Conservation (phyloP, 75 land plant species). For the Sequoiadendron giganteum region DNA sequence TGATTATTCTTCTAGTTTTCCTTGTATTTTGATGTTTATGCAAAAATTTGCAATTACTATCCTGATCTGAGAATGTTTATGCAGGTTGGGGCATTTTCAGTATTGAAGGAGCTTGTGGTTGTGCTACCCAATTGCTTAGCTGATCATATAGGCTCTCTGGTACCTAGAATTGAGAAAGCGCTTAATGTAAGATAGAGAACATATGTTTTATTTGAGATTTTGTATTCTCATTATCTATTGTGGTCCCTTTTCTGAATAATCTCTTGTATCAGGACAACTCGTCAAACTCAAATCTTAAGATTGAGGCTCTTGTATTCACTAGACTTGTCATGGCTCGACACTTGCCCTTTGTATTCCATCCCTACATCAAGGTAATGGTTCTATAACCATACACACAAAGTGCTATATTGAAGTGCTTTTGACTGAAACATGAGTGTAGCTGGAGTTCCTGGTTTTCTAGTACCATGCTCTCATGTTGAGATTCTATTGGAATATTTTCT, state of each 20-base stretch:
- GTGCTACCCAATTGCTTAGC: conserved; percentile 96
- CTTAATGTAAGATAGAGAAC: conserved; percentile 61
- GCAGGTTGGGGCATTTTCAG: conserved; percentile 99
- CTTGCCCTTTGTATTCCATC: conserved; percentile 90
- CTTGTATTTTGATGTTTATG: background rate
- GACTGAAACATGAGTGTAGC: background rate
- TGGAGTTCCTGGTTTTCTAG: background rate
- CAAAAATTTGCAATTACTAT: background rate
- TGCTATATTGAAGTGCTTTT: background rate
- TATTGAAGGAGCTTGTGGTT: conserved; percentile 93
- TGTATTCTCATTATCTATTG: background rate
- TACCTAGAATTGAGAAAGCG: conserved; percentile 95
- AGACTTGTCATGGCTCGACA: conserved; percentile 95
- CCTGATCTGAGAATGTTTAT: background rate
- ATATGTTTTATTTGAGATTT: background rate
- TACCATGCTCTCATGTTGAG: background rate
- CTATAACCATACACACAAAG: background rate
- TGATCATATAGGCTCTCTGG: conserved; percentile 92
- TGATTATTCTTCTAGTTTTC: background rate
- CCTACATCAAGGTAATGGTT: conserved; percentile 75
- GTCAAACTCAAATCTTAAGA: conserved; percentile 95
- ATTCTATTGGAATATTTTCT: background rate
- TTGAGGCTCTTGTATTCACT: conserved; percentile 91
- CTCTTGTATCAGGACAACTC: conserved; percentile 77
- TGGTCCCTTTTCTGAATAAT: background rate